Evolutionary conservation across 495 filamentous ascomycete species (phyloP), one percentile per base, ranked within the genome.

Genomic region (Pyronema omphalodes): DNA sequence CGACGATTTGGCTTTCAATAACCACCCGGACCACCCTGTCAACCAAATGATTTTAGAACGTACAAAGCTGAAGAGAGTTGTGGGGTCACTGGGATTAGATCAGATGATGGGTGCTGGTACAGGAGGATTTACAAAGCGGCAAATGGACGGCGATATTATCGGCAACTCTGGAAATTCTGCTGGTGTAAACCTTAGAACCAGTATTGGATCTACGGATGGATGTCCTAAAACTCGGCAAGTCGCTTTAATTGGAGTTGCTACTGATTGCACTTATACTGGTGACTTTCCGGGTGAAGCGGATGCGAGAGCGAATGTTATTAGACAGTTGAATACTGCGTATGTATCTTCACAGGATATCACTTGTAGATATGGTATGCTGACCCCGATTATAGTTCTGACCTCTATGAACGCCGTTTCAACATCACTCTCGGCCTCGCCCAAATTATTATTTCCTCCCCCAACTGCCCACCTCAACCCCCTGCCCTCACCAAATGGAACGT

Each of bases 341-440:
- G 62, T 55, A 18, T 44, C 43, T 47, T 43, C 37, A 19, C 23
- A 1, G 23, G 23, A 29, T 15, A 18, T 12, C 43, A 35, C 23
- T 17, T 35, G 50, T 58, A 8, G 5, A 9, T 49, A 36, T 23
- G 11, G 3, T 9, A 14, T 44, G 49, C 57, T 63, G 39, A 63
- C 51, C 9, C 14, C 57, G 29, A 14, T 7, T 6, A 29, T 46
- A 64, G 62, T 14, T 96, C 91, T 3, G 76, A 74, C 52, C 68
- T 94, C 3, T 98, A 84, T 60, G 93, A 98, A 69, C 76, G 73
- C 52, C 82, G 83, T 4, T 96, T 98, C 75, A 95, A 94, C 62
- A 86, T 98, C 59, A 84, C 86, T 0, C 77, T 98, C 19, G 91
- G 87, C 41, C 74, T 98, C 52, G 77, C 81, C 55, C 91, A 94